Conservation (phyloP, 495 filamentous ascomycete genomes). For the Lepidopterella palustris region DNA sequence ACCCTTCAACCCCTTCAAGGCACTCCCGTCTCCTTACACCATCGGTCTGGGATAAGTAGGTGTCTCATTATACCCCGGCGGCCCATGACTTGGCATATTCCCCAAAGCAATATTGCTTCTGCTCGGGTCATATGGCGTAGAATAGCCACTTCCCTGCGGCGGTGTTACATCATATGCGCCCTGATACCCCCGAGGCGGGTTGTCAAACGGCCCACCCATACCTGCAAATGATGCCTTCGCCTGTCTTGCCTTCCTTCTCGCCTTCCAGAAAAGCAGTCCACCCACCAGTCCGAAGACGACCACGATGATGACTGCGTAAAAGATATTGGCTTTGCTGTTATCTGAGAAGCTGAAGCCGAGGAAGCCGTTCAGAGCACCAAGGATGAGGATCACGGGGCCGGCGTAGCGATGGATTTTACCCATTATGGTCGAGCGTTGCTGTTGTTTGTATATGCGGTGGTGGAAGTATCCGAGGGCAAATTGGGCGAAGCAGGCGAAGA, state of each 20-base stretch:
- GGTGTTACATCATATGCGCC: no score
- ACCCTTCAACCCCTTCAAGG: neutral
- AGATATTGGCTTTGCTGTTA: conserved; percentile 6
- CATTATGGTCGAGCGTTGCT: conserved; percentile 41
- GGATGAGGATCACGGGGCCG: conserved; percentile 45
- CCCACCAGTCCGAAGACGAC: conserved; percentile 2
- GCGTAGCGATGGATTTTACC: conserved; percentile 46
- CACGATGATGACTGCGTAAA: conserved; percentile 20
- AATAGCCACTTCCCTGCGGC: neutral
- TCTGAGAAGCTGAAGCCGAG: conserved; percentile 36
- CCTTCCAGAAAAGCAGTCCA: conserved; percentile 7
- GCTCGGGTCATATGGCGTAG: neutral
- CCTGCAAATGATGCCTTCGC: no score
- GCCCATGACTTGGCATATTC: neutral
- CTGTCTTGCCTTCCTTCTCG: conserved; percentile 5
- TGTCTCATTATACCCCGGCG: neutral
- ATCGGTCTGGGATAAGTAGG: neutral
- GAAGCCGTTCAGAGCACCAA: conserved; percentile 48
- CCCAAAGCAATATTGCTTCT: neutral
- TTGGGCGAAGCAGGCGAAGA: conserved; percentile 45
- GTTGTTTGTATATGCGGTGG: conserved; percentile 44
- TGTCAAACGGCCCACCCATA: no score
- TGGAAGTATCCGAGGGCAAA: conserved; percentile 43
- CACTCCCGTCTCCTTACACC: neutral
- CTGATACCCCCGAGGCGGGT: no score